Evolutionary conservation across 148 eudicot genomes (phyloP).

Genomic region (Cornus florida): DNA sequence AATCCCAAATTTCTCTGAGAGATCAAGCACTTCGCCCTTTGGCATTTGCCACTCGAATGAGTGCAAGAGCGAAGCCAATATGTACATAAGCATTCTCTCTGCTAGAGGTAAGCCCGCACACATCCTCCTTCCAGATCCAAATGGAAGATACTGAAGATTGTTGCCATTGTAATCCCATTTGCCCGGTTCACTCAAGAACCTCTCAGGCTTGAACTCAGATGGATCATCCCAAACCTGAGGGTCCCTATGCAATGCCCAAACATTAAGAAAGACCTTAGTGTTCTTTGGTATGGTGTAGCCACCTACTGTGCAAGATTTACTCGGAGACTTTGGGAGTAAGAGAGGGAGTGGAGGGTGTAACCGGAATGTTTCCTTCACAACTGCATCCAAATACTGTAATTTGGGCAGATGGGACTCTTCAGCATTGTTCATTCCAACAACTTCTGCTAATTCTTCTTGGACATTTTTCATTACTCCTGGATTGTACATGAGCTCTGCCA

Average conservation of each 20-base stretch:
- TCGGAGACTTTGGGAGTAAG: conserved; percentile 31
- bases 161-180: conserved; percentile 21
- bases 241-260: conserved; percentile 31
- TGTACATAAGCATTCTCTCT: conserved; percentile 28
- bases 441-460: conserved; percentile 29
- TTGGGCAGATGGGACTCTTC: conserved; percentile 33
- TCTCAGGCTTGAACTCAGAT: conserved; percentile 30
- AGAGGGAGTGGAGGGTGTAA: conserved; percentile 36
- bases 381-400: conserved; percentile 33
- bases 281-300: conserved; percentile 36
- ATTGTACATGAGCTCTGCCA: conserved; percentile 32
- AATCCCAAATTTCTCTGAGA: conserved; percentile 39
- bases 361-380: conserved; percentile 40
- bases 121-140: conserved; percentile 43
- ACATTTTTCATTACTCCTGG: conserved; percentile 19
- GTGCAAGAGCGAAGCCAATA: conserved; percentile 38
- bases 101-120: conserved; percentile 38
- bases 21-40: conserved; percentile 20
- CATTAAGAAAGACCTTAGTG: conserved; percentile 24
- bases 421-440: conserved; percentile 18
- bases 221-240: conserved; percentile 32
- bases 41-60: conserved; percentile 41
- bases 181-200: conserved; percentile 24
- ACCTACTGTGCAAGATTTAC: conserved; percentile 17
- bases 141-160: conserved; percentile 29